These are phyloP conservation scores for Plasmopara muralis DNA, from an alignment of 352 stramenopile species.

Conservation along the genomic window DNA sequence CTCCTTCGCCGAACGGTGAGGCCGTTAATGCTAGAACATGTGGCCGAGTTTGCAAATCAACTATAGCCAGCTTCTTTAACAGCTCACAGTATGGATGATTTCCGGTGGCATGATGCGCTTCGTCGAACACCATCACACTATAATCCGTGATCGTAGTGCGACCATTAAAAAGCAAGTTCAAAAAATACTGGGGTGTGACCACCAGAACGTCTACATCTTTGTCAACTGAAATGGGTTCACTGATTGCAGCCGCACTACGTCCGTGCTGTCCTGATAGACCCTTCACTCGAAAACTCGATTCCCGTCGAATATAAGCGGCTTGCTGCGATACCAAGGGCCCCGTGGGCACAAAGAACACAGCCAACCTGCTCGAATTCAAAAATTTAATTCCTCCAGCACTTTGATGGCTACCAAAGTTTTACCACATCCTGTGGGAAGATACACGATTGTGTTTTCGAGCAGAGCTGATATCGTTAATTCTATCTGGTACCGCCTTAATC, in stretches of 20 bases:
- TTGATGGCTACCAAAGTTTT: slow-evolving; percentile 77
- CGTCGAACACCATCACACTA: slow-evolving; percentile 72
- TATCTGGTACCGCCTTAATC: slow-evolving; percentile 55
- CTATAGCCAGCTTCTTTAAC: slow-evolving; percentile 30
- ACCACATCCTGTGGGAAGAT: slow-evolving; percentile 66
- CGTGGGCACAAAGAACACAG: slow-evolving; percentile 69
- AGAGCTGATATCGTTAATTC: slow-evolving; percentile 60
- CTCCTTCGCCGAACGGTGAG: slow-evolving; percentile 62
- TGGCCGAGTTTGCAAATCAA: slow-evolving; percentile 25
- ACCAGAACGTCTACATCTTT: slow-evolving; percentile 39
- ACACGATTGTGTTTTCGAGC: slow-evolving; percentile 76
- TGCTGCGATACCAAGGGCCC: slow-evolving; percentile 71
- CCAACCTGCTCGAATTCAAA: slow-evolving; percentile 46
- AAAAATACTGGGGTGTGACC: slow-evolving; percentile 64
- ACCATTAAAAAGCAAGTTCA: slow-evolving; percentile 42
- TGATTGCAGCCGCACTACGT: slow-evolving; percentile 4
- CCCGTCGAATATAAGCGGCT: slow-evolving; percentile 56
- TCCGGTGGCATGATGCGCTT: slow-evolving; percentile 68
- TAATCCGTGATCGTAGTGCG: slow-evolving; percentile 45
- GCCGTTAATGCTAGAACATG: slow-evolving; percentile 62
- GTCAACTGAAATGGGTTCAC: slow-evolving; percentile 14
- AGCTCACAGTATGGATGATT: slow-evolving; percentile 59
- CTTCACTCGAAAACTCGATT: slow-evolving; percentile 46
- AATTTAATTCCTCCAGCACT: slow-evolving; percentile 55
- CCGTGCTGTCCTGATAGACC: slow-evolving; percentile 56